Evolutionary conservation across 352 stramenopile species (phyloP).

Genomic region (Globisporangium yorkense): DNA sequence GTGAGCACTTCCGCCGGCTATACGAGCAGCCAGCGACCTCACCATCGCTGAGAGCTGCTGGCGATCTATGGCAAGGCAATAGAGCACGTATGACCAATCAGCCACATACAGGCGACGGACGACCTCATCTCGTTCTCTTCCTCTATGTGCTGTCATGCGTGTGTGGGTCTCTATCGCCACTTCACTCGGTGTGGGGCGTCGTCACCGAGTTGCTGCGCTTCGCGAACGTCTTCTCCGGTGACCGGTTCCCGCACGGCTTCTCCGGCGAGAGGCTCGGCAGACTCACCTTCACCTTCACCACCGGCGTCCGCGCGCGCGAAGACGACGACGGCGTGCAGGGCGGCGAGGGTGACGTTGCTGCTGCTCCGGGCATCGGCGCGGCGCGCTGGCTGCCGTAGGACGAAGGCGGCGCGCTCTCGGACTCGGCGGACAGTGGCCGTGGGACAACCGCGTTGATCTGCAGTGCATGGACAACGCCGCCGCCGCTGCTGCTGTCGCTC

Average conservation of each 20-base stretch:
- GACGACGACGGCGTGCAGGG: not conserved
- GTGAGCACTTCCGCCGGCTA: not conserved
- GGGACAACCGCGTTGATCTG: not conserved
- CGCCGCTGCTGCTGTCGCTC: not conserved
- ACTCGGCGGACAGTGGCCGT: slow-evolving; percentile 13
- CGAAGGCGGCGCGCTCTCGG: not conserved
- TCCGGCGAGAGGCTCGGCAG: slow-evolving; percentile 57
- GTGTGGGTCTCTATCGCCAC: not conserved
- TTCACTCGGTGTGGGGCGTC: slow-evolving; percentile 2
- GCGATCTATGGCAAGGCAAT: not conserved
- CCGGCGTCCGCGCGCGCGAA: slow-evolving; percentile 2
- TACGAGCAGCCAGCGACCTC: not conserved
- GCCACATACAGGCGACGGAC: no score
- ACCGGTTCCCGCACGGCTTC: slow-evolving; percentile 28
- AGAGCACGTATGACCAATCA: not conserved
- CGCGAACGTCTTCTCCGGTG: slow-evolving; percentile 30
- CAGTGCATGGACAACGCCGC: not conserved
- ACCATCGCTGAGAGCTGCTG: not conserved
- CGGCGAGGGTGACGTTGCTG: not conserved
- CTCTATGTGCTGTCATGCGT: not conserved
- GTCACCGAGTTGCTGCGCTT: slow-evolving; percentile 15
- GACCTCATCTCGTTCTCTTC: not conserved
- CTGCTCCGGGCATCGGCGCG: slow-evolving; percentile 1
- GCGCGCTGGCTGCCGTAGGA: not conserved
- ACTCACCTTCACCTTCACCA: slow-evolving; percentile 23